Evolutionary conservation across 23 red algal species (phyloP).

Genomic region (Chondrus crispus): DNA sequence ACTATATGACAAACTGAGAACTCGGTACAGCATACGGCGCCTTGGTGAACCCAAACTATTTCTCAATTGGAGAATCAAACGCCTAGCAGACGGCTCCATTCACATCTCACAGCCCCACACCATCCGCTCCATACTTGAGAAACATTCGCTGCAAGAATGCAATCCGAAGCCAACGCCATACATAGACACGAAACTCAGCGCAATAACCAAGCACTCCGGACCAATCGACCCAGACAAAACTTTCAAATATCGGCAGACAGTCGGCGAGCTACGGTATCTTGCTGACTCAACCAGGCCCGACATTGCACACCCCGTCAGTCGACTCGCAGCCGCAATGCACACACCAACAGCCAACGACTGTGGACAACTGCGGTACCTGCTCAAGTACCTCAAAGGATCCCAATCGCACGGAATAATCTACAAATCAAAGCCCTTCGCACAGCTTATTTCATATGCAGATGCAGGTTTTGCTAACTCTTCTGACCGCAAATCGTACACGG

Average conservation of each 20-base stretch:
- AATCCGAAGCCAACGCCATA: constrained; percentile 13
- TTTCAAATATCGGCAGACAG: background rate
- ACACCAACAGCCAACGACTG: background rate
- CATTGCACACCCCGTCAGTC: background rate
- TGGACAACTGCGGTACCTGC: background rate
- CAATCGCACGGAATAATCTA: background rate
- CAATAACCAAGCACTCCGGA: background rate
- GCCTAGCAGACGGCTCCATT: background rate
- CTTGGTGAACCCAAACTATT: background rate
- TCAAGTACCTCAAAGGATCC: background rate
- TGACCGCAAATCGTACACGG: background rate
- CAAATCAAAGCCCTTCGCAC: background rate
- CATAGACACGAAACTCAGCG: background rate
- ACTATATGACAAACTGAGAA: background rate
- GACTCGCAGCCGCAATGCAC: background rate
- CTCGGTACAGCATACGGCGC: background rate
- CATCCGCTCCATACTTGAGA: background rate
- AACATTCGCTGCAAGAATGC: background rate
- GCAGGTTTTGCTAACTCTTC: background rate
- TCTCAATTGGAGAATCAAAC: background rate
- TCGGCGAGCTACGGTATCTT: background rate
- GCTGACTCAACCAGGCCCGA: constrained; percentile 22
- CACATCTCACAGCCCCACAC: constrained; percentile 24
- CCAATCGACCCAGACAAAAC: background rate
- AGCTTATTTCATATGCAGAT: background rate